Base-by-base conservation (phyloP, 306 rosid genomes). In the Prunus mume region DNA sequence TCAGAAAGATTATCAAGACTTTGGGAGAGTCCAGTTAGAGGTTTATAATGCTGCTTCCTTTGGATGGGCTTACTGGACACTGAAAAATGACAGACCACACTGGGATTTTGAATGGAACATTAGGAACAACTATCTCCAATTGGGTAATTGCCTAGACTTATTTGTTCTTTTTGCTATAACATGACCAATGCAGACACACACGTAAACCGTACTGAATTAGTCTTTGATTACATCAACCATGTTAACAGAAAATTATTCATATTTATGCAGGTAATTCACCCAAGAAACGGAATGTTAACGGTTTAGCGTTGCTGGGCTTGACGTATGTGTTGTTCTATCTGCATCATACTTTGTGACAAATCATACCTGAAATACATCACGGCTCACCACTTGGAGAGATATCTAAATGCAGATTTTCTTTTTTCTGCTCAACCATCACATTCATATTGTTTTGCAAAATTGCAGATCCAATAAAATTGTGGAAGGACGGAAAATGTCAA, bases 21-120 rank as follows among this genome's bases (percentile, higher is more conserved):
- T 80, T 75, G 97, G 97, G 65, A 90, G 58, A 79, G 91, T 91
- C 65, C 98, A 93, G 83, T 72, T 91, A 73, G 96, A 91, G 55
- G 96, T 86, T 15, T 93, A 90, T 68, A 76, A 85, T 57, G 80
- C 86, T 72, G 96, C 92, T 81, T 91, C 94, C 55, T 90, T 91
- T 88, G 98, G 98, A 72, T 93, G 97, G 94, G 78, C 91, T 24
- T 91, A 90, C 80, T 91, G 97, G 97, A 91, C 96, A 5, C 77
- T 94, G 0, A 94, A 90, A 79, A 90, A 90, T 80, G 97, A 90
- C 72, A 77, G 85, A 80, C 65, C 78, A 47, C 97, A 91, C 85
- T 94, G 97, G 97, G 94, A 91, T 88, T 91, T 90, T 83, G 90
- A 90, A 79, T 90, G 97, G 97, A 94, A 83, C 83, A 87, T 90